Evolutionary conservation across 495 filamentous ascomycete species (phyloP), one percentile per base, ranked within the genome.

Genomic region (Massariosphaeria phaeospora): DNA sequence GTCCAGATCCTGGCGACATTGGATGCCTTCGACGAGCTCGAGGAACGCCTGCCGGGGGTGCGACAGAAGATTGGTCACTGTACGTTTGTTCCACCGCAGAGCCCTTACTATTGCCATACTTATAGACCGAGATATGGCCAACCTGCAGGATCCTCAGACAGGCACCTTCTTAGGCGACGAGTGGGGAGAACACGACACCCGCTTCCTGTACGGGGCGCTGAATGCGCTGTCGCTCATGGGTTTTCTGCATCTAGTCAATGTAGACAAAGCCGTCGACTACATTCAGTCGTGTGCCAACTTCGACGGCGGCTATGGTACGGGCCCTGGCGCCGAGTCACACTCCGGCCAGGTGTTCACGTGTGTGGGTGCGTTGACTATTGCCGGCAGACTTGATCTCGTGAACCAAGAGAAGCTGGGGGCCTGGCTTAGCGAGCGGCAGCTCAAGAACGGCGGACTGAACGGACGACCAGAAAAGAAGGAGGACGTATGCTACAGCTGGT

Each of bases 401-500:
- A 82, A 96, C 63, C 79, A 73, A 54, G 88, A 91, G 64, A 84
- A 84, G 36, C 72, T 97, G 1, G 91, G 84, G 1, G 78, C 80
- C 17, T 98, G 93, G 93, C 78, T 98, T 24, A 93, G 89, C 70
- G 93, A 98, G 69, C 75, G 93, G 26, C 93, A 98, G 64, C 73
- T 94, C 12, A 79, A 87, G 8, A 84, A 82, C 21, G 94, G 94
- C 27, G 93, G 93, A 3, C 72, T 98, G 25, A 98, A 97, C 65
- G 93, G 93, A 2, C 78, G 93, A 43, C 93, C 93, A 0, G 94
- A 97, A 72, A 98, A 98, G 73, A 73, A 89, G 46, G 89, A 91
- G 68, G 94, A 98, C 72, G 90, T 95, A 6, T 98, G 93, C 71
- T 98, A 98, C 69, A 94, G 87, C 66, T 98, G 93, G 93, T 98